phyloP scores from a whole-genome alignment of 1,284 basidiomycete species.

The Thelephora terrestris region DNA sequence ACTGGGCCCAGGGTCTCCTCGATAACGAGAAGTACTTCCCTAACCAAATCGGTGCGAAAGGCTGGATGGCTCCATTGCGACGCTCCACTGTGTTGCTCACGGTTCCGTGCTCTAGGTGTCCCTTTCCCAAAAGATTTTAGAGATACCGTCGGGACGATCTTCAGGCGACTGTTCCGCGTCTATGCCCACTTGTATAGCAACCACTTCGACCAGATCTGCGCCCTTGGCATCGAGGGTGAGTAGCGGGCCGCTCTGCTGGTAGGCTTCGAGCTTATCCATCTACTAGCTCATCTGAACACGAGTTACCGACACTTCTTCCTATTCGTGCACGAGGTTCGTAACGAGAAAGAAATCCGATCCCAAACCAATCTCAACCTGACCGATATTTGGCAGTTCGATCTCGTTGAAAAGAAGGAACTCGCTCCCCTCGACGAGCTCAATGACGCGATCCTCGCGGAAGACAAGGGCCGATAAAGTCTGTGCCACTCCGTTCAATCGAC shows the following conservation, averaged over 20 bases:
- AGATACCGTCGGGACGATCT: slow-evolving; percentile 86
- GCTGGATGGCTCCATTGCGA: not conserved
- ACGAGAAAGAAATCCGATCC: not conserved
- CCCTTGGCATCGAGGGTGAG: slow-evolving; percentile 92
- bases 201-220: slow-evolving; percentile 98
- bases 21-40: slow-evolving; percentile 94
- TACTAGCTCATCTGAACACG: slow-evolving; percentile 91
- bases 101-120: slow-evolving; percentile 47
- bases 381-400: slow-evolving; percentile 62
- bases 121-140: slow-evolving; percentile 90
- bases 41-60: slow-evolving; percentile 74
- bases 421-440: slow-evolving; percentile 95
- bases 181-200: slow-evolving; percentile 99
- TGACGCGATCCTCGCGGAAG: slow-evolving; percentile 86
- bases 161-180: slow-evolving; percentile 89
- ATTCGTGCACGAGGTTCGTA: slow-evolving; percentile 85
- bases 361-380: not conserved
- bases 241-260: not conserved
- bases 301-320: slow-evolving; percentile 98
- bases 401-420: slow-evolving; percentile 96
- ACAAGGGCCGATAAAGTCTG: slow-evolving; percentile 41
- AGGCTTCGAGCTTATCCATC: not conserved
- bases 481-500: not conserved
- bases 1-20: slow-evolving; percentile 91
- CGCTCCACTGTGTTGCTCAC: not conserved